Evolutionary conservation across 306 rosid species (phyloP).

Genomic region (Vachellia pachyceras): DNA sequence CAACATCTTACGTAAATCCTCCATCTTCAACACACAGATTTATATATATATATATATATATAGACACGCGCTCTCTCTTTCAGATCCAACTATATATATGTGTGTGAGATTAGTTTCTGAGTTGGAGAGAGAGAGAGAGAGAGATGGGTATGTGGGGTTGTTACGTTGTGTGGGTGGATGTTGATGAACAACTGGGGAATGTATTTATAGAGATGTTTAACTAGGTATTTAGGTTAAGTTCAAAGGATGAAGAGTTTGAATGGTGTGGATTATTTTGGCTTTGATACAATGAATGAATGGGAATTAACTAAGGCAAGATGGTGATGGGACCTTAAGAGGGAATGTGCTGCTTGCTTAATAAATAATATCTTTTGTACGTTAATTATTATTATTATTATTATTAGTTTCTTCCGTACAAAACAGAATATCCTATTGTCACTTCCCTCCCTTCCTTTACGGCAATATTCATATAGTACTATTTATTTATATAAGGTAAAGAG

Average conservation of each 20-base stretch:
- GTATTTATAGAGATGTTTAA: background rate
- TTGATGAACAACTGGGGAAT: background rate
- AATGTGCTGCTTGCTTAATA: background rate
- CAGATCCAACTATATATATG: no score
- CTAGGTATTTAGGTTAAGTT: background rate
- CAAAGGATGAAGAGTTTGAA: background rate
- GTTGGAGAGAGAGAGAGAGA: background rate
- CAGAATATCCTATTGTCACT: background rate
- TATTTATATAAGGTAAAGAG: no score
- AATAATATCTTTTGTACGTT: background rate
- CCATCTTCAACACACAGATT: conserved; percentile 2
- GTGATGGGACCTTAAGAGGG: background rate
- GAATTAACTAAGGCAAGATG: background rate
- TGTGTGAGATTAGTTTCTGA: no score
- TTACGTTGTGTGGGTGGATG: background rate
- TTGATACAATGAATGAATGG: background rate
- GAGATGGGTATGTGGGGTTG: background rate
- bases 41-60: no score
- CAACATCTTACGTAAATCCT: background rate
- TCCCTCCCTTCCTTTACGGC: background rate
- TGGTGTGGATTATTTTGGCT: background rate
- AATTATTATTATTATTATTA: no score
- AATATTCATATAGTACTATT: no score
- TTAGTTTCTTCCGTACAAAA: background rate
- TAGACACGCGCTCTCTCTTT: no score